Conservation (phyloP, 345 rosid genomes). For the Excoecaria agallocha region DNA sequence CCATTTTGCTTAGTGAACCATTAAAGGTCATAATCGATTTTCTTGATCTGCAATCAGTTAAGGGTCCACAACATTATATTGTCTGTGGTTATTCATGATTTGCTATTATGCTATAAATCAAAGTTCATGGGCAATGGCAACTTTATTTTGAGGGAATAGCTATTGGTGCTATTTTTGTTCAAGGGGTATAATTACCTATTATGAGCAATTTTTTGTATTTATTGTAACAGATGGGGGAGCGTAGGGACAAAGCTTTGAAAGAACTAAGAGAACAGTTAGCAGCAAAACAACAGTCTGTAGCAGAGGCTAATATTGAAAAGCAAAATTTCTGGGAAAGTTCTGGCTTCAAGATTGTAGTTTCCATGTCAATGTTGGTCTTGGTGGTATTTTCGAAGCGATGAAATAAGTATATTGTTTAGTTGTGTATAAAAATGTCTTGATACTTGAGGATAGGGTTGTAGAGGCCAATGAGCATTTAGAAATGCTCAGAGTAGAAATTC, state of each 20-base stretch:
- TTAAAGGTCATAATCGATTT: neutral
- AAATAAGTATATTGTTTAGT: constrained; percentile 1
- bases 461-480: constrained; percentile 32
- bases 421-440: constrained; percentile 21
- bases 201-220: neutral
- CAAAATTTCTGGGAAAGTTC: constrained; percentile 81
- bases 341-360: constrained; percentile 73
- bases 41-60: neutral
- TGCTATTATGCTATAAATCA: neutral
- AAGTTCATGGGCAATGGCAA: neutral
- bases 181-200: neutral
- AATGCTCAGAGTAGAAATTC: constrained; percentile 7
- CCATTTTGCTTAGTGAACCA: neutral
- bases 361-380: constrained; percentile 83
- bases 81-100: neutral
- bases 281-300: constrained; percentile 37
- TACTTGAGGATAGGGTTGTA: constrained; percentile 13
- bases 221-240: constrained; percentile 64
- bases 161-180: neutral
- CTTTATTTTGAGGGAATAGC: neutral
- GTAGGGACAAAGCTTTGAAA: constrained; percentile 71
- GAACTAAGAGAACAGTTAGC: constrained; percentile 68
- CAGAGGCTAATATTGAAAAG: constrained; percentile 33
- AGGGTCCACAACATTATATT: neutral
- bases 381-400: constrained; percentile 75